phyloP scores from a whole-genome alignment of 2,329 filamentous ascomycete species.

The Penicillium vulpinum region DNA sequence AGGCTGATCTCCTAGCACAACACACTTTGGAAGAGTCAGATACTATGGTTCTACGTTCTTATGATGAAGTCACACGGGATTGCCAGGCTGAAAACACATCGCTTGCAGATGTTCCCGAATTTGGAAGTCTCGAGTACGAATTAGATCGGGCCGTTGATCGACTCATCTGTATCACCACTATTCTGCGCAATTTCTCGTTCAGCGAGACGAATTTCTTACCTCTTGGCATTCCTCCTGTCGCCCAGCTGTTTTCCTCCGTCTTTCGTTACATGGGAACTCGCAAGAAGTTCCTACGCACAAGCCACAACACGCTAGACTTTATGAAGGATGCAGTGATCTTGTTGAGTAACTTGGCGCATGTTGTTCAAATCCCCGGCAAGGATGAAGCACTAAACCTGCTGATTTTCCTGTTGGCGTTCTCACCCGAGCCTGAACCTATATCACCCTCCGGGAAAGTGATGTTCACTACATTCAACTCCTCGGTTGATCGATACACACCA shows the following conservation, averaged over 20 bases:
- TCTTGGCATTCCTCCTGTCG: conserved; percentile 72
- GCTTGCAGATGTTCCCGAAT: conserved; percentile 69
- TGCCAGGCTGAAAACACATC: conserved; percentile 71
- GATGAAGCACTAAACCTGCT: conserved; percentile 86
- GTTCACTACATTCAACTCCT: conserved; percentile 79
- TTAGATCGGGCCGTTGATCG: conserved; percentile 84
- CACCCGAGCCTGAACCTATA: conserved; percentile 71
- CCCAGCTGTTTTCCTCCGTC: conserved; percentile 79
- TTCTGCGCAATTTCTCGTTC: conserved; percentile 90
- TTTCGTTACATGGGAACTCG: conserved; percentile 87
- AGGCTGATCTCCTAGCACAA: conserved; percentile 80
- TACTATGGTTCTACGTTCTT: conserved; percentile 76
- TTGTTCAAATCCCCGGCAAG: conserved; percentile 76
- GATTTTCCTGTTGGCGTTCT: conserved; percentile 87
- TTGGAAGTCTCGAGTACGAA: conserved; percentile 76
- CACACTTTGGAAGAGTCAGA: conserved; percentile 84
- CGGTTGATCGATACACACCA: conserved; percentile 81
- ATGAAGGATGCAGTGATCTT: conserved; percentile 94
- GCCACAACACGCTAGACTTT: conserved; percentile 86
- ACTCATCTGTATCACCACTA: conserved; percentile 86
- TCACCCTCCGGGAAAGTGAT: conserved; percentile 60
- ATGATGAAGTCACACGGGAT: conserved; percentile 83
- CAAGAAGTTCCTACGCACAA: conserved; percentile 77
- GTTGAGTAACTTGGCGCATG: conserved; percentile 82
- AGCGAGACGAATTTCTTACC: conserved; percentile 71